phyloP scores from a whole-genome alignment of 306 rosid species.

The Lathyrus sativus region DNA sequence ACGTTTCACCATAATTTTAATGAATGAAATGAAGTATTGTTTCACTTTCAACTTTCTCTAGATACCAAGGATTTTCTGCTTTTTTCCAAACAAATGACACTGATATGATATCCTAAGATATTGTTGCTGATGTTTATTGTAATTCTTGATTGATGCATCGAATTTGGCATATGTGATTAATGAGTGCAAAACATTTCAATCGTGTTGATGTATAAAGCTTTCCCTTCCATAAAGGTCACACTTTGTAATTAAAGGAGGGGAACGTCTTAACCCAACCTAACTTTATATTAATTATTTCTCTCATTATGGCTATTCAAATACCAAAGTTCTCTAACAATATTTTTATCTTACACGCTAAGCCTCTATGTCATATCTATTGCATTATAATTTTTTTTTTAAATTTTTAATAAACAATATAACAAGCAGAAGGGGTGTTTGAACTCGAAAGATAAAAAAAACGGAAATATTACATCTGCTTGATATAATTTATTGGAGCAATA shows the following conservation, averaged over 20 bases:
- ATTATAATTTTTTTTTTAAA: too few relatives aligned
- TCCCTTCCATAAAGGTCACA: neutral
- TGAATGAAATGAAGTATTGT: neutral
- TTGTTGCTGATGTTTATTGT: constrained; percentile 10
- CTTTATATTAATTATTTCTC: too few relatives aligned
- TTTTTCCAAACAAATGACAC: constrained; percentile 27
- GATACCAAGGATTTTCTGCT: constrained; percentile 20
- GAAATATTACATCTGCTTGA: too few relatives aligned
- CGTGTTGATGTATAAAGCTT: neutral
- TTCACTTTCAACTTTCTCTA: constrained; percentile 36
- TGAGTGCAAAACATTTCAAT: neutral
- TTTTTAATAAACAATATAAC: too few relatives aligned
- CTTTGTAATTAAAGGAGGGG: neutral
- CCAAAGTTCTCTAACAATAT: too few relatives aligned
- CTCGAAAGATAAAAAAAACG: too few relatives aligned
- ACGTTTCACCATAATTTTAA: too few relatives aligned
- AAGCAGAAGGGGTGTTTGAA: too few relatives aligned
- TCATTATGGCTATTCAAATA: too few relatives aligned
- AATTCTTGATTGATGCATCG: neutral
- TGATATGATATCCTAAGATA: constrained; percentile 26
- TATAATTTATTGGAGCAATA: too few relatives aligned
- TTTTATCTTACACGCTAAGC: too few relatives aligned
- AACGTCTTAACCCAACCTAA: neutral
- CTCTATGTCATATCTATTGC: too few relatives aligned
- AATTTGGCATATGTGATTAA: constrained; percentile 18